Evolutionary conservation across 306 rosid genomes (phyloP), one percentile per base, ranked within the genome.

Genomic region (Castanospermum australe): DNA sequence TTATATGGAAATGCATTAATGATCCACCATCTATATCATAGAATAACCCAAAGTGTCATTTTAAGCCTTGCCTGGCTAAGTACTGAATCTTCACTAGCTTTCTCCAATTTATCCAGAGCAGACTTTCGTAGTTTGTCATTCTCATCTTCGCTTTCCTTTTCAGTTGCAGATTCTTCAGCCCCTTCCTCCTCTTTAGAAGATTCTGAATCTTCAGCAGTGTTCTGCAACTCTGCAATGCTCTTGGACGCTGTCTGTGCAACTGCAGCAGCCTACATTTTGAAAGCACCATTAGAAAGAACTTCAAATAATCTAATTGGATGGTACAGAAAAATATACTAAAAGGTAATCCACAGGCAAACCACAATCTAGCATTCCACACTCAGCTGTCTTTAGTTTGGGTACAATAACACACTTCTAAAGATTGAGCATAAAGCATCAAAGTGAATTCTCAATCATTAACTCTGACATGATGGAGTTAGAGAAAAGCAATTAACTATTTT

Each of bases 241-340:
- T 91, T 94, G 0, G 97, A 90, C 9, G 98, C 99, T 0, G 97
- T 90, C 89, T 95, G 73, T 56, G 99, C 98, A 69, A 80, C 98
- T 38, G 77, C 92, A 78, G 97, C 88, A 52, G 99, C 99, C 99
- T 96, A 91, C 80, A 76, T 73, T 73, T 75, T 33, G 42, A 88
- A 64, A 65, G 35, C 70, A 48, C 41, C 45, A 70, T 54, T 42
- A 54, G 62, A 18, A 12, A 41, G 72, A 42, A 71, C 36, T 9
- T 36, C 35, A 52, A 77, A 51, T 51, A 24, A 42, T 12, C 9
- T 25, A 21, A 24, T 38, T 11, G 36, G 22, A 56, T 42, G 45
- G 12, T 56, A 24, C 42, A 28, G 8, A 55, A 47, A 44, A 66
- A 75, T 30, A 66, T 24, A 28, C 36, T 66, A 55, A 63, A 74